phyloP scores from a whole-genome alignment of 2,329 filamentous ascomycete genomes.

The Stemphylium lycopersici region DNA sequence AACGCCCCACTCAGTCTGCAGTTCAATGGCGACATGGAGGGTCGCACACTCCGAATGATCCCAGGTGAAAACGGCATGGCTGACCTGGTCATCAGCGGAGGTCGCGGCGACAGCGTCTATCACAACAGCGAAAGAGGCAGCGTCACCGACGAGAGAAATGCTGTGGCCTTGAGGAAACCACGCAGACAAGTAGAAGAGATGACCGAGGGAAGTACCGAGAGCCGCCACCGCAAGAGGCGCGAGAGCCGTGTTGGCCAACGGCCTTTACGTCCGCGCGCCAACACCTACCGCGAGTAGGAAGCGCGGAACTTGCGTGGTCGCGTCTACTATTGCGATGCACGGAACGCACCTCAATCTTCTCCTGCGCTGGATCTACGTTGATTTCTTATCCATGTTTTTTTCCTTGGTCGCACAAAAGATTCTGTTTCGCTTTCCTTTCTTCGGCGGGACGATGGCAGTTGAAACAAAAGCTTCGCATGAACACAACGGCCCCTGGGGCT shows the following conservation, averaged over 20 bases:
- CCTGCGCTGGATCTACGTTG: slow-evolving; percentile 12
- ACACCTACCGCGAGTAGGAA: slow-evolving; percentile 24
- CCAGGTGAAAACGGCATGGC: slow-evolving; percentile 45
- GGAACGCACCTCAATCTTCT: background rate
- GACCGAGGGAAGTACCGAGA: slow-evolving; percentile 32
- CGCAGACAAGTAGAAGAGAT: slow-evolving; percentile 41
- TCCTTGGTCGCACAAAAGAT: slow-evolving; percentile 1
- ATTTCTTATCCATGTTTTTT: slow-evolving; percentile 9
- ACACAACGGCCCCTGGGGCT: slow-evolving; percentile 9
- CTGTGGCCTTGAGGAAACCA: slow-evolving; percentile 21
- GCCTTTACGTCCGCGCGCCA: slow-evolving; percentile 29
- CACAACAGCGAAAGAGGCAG: slow-evolving; percentile 38
- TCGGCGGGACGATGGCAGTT: slow-evolving; percentile 7
- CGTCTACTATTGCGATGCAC: background rate
- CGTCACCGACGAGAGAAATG: slow-evolving; percentile 23
- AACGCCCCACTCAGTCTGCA: slow-evolving; percentile 41
- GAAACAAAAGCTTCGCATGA: slow-evolving; percentile 26
- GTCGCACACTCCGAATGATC: slow-evolving; percentile 43
- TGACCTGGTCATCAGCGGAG: slow-evolving; percentile 43
- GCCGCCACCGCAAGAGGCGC: slow-evolving; percentile 35
- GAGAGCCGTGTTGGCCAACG: slow-evolving; percentile 25
- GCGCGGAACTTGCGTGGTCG: background rate
- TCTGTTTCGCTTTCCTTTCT: slow-evolving; percentile 7
- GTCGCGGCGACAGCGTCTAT: slow-evolving; percentile 11
- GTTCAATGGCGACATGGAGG: slow-evolving; percentile 48